Conservation (phyloP, 1,284 basidiomycete species). For the Cutaneotrichosporon curvatum region DNA sequence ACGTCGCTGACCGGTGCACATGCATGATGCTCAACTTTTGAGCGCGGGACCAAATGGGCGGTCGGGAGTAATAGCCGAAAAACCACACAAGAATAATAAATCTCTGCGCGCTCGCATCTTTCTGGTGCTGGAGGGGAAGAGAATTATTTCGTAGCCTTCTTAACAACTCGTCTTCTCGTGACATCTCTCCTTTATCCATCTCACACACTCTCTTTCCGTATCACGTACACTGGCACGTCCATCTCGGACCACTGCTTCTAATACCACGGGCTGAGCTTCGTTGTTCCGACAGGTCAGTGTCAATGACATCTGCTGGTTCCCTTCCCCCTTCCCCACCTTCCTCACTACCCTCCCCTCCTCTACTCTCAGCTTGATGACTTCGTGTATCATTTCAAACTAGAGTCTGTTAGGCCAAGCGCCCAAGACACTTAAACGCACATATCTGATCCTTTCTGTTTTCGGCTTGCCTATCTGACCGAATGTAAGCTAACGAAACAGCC, state of each 20-base stretch:
- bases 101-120: too few relatives aligned
- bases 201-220: background rate
- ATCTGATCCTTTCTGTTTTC: conserved; percentile 27
- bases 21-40: too few relatives aligned
- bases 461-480: background rate
- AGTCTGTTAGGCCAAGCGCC: conserved; percentile 47
- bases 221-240: background rate
- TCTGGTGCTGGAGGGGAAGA: too few relatives aligned
- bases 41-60: too few relatives aligned
- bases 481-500: too few relatives aligned
- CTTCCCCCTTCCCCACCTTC: background rate
- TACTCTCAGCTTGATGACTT: conserved; percentile 35
- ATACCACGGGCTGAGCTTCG: conserved; percentile 7
- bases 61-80: background rate
- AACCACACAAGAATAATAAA: conserved; percentile 9
- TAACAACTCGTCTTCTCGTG: too few relatives aligned
- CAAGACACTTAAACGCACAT: conserved; percentile 46
- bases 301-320: background rate
- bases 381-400: conserved; percentile 47
- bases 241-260: background rate
- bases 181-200: background rate
- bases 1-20: too few relatives aligned
- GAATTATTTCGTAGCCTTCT: too few relatives aligned
- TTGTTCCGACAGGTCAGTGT: conserved; percentile 9
- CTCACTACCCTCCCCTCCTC: conserved; percentile 2